Evolutionary conservation across 2,329 filamentous ascomycete species (phyloP).

Genomic region (Bipolaris victoriae): DNA sequence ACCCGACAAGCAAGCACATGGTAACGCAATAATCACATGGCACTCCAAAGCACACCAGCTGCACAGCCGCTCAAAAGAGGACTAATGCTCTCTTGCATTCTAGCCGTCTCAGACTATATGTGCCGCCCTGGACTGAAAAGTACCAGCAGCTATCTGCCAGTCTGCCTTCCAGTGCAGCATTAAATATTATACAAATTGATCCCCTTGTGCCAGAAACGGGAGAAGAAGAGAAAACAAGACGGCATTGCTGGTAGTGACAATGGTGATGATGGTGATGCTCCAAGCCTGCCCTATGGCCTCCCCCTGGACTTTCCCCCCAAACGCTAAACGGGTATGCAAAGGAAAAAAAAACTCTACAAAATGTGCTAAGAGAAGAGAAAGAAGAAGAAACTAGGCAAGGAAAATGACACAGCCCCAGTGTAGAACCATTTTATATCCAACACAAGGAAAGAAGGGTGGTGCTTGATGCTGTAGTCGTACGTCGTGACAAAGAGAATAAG

Average conservation of each 20-base stretch:
- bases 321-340: conserved; percentile 20
- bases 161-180: conserved; percentile 29
- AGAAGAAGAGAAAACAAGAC: not conserved
- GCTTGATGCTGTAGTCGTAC: conserved; percentile 19
- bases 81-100: not conserved
- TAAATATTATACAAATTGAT: conserved; percentile 36
- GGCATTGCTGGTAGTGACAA: too few species aligned
- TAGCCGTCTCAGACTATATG: conserved; percentile 8
- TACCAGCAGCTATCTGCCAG: conserved; percentile 2
- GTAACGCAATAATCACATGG: not conserved
- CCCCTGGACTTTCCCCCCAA: not conserved
- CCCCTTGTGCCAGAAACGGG: conserved; percentile 5
- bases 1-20: not conserved
- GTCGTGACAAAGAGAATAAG: conserved; percentile 14
- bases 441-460: conserved; percentile 15
- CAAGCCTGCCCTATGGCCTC: conserved; percentile 16
- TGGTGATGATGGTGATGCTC: conserved; percentile 11
- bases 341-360: conserved; percentile 4
- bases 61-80: not conserved
- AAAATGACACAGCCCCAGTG: conserved; percentile 8
- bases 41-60: not conserved
- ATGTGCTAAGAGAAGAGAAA: not conserved
- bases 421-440: conserved; percentile 16
- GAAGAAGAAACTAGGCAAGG: conserved; percentile 9
- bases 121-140: conserved; percentile 4